Conservation (phyloP, 2,329 filamentous ascomycete species). For the Beauveria asiatica region DNA sequence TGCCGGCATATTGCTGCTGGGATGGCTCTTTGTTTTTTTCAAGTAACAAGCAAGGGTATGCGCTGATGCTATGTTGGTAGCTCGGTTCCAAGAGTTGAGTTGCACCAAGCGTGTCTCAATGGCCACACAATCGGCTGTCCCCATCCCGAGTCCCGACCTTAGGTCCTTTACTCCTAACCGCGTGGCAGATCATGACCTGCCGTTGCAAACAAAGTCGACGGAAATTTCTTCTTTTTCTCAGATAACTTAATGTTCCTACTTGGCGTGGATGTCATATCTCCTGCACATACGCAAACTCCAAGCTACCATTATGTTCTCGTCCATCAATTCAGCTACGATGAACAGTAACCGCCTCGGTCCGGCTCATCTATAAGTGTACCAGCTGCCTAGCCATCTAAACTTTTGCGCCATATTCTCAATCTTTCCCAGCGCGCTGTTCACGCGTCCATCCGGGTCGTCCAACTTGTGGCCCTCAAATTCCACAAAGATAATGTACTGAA, state of each 20-base stretch:
- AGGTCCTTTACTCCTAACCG: too few species aligned
- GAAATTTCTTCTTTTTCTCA: background rate
- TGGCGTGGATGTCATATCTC: background rate
- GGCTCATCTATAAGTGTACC: constrained; percentile 35
- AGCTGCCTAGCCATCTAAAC: constrained; percentile 64
- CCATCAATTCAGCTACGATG: too few species aligned
- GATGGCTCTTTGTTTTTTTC: too few species aligned
- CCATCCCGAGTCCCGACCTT: too few species aligned
- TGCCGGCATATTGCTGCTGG: too few species aligned
- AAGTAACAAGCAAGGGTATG: too few species aligned
- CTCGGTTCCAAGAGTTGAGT: too few species aligned
- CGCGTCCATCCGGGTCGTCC: constrained; percentile 44
- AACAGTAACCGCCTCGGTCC: background rate
- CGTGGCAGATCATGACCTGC: too few species aligned
- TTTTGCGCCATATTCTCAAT: constrained; percentile 49
- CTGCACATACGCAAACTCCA: background rate
- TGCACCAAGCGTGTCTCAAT: too few species aligned
- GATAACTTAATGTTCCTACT: background rate
- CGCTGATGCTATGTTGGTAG: too few species aligned
- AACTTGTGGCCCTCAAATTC: constrained; percentile 64
- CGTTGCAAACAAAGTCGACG: too few species aligned
- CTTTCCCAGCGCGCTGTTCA: constrained; percentile 51
- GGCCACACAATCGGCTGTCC: too few species aligned
- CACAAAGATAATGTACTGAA: constrained; percentile 93
- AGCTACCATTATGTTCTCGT: background rate